phyloP scores from a whole-genome alignment of 768 basidiomycete species.

The Tricholoma furcatifolium region DNA sequence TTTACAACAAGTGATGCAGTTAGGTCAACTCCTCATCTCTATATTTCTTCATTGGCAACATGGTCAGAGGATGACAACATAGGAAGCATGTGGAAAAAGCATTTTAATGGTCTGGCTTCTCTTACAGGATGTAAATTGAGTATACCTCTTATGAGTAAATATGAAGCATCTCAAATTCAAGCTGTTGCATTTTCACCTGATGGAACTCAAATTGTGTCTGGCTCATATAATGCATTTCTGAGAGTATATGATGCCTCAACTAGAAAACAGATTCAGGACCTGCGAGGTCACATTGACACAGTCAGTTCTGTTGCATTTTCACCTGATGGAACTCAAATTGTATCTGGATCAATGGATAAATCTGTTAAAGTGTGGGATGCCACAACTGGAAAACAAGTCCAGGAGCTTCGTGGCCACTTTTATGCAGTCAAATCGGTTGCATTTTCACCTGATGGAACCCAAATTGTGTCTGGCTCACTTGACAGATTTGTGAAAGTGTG shows the following conservation, averaged over 20 bases:
- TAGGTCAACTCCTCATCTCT: slow-evolving; percentile 23
- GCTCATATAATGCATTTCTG: neutral
- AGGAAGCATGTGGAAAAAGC: slow-evolving; percentile 7
- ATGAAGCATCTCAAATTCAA: slow-evolving; percentile 7
- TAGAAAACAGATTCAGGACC: no score
- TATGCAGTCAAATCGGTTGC: neutral
- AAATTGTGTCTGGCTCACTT: slow-evolving; percentile 5
- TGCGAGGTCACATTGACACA: no score
- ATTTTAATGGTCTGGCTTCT: slow-evolving; percentile 9
- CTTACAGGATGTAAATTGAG: neutral
- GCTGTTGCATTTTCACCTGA: slow-evolving; percentile 10
- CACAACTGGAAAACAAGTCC: no score
- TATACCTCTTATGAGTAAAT: neutral
- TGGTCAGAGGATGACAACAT: slow-evolving; percentile 12
- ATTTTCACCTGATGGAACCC: slow-evolving; percentile 5
- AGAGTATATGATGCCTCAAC: no score
- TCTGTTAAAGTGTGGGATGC: no score
- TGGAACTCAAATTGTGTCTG: neutral
- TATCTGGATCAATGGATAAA: no score
- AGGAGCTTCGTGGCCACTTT: no score
- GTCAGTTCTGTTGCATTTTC: no score
- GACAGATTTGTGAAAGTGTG: neutral
- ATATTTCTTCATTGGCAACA: slow-evolving; percentile 23
- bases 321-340: no score
- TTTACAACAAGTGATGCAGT: slow-evolving; percentile 4